Conservation (phyloP, 106 monocot genomes). For the Dendrobium nobile region DNA sequence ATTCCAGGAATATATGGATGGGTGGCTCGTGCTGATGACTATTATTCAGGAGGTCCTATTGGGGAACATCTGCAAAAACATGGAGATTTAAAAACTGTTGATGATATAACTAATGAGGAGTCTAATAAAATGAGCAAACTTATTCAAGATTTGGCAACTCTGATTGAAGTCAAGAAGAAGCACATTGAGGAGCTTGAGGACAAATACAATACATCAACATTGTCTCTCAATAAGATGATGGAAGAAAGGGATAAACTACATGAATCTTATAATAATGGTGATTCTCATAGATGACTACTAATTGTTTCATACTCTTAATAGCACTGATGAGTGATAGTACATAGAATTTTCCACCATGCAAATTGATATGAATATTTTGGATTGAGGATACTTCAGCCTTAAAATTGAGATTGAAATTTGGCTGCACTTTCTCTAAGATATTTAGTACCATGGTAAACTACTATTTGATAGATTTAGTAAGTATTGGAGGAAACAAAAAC, state of each 20-base stretch:
- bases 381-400: neutral
- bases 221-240: conserved; percentile 39
- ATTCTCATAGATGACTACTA: neutral
- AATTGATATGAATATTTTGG: neutral
- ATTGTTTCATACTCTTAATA: conserved; percentile 1
- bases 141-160: conserved; percentile 31
- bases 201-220: conserved; percentile 33
- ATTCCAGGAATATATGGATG: conserved; percentile 48
- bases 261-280: conserved; percentile 58
- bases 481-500: neutral
- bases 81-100: conserved; percentile 58
- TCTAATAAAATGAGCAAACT: conserved; percentile 36
- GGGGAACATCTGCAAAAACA: conserved; percentile 39
- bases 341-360: neutral
- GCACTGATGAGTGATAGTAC: neutral
- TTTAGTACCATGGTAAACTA: neutral
- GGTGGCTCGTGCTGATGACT: conserved; percentile 64
- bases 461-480: neutral
- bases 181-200: conserved; percentile 46
- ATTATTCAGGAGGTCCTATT: conserved; percentile 29
- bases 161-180: conserved; percentile 46
- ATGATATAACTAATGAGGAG: conserved; percentile 34
- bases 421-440: conserved; percentile 3
- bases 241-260: conserved; percentile 38
- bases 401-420: neutral